Evolutionary conservation across 768 basidiomycete genomes (phyloP), one percentile per base, ranked within the genome.

Genomic region (Lepiota venenata): DNA sequence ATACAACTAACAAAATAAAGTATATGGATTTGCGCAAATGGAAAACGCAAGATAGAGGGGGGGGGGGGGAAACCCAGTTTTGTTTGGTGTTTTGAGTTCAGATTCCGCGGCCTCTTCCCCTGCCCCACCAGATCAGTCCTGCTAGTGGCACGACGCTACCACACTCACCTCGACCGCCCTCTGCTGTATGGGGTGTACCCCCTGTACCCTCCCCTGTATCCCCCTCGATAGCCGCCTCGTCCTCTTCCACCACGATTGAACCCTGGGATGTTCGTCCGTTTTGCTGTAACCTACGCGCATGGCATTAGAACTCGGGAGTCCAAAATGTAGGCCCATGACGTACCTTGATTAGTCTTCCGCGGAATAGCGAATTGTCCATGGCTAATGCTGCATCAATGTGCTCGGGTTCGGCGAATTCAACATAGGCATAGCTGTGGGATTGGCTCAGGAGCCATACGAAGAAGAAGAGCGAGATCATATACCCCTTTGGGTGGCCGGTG

Each of bases 401-500:
- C 55, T 91, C 87, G 37, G 94, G 80, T 64, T 97, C 94, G 63
- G 97, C 86, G 69, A 99, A 99, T 70, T 99, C 97, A 41, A 99
- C 95, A 74, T 99, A 99, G 50, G 96, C 96, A 74, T 90, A 99
- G 47, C 95, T 98, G 62, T 22, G 35, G 8, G 45, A 46, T 51
- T 45, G 15, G 11, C 54, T 52, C 27, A 55, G 41, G 39, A 43
- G 47, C 20, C 0, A 25, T 45, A 20, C 25, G 22, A 40, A 45
- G n/a, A 3, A 22, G 39, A 42, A 45, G 32, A 51, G 42, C 8
- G 39, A 12, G 12, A 27, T 7, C 2, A 60, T 66, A 47, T 60
- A 94, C 94, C 97, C 97, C 83, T 98, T 98, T 44, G 97, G 96
- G 74, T 98, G 95, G 45, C 97, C 97, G 20, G 96, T 98, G 71